Evolutionary conservation across 352 stramenopile species (phyloP), one percentile per base, ranked within the genome.

Genomic region (Phytophthora nicotianae): DNA sequence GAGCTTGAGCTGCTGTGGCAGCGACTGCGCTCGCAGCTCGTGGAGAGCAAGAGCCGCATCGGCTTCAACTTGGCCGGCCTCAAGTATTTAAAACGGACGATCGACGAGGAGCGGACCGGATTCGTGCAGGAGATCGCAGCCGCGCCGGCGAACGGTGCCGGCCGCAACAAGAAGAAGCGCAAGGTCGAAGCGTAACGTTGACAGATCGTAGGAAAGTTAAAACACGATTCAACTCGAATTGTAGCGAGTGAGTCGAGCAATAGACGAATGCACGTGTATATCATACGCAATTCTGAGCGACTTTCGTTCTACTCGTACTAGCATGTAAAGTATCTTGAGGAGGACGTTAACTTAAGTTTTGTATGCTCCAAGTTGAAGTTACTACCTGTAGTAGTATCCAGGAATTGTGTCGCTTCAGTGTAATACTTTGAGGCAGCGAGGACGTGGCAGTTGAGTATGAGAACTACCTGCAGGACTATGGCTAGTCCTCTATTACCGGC

Each of bases 11-110:
- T 91, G 59, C 74, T 96, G 29, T 93, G 84, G 83, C 66, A 86
- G 56, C 78, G 74, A n/a, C 70, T 96, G 56, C 83, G 84, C 23
- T 68, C 62, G 50, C 86, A 93, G 57, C 77, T 96, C 50, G 75
- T 89, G 47, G 70, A 77, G 37, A 86, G 79, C 58, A 94, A 95
- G 79, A 93, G 85, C 70, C 83, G 83, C 58, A 93, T 96, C 49
- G 88, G 88, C 42, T 94, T 96, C 59, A 96, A 96, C 74, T 61
- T 95, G 53, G 88, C 88, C 7, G 85, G 86, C 27, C 78, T 95
- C 68, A 90, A 91, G 72, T 95, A 91, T 81, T 84, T 95, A 77
- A 92, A 93, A 64, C 86, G 86, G 58, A 84, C 89, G 53, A 75
- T 95, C 38, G 82, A 93, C 65, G 81, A 91, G 26, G 75, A 90